Percentiles rank a stretch among this genome's conserved stretches.
Conservation (phyloP, 441 rosid species). For the Capsella rubella region DNA sequence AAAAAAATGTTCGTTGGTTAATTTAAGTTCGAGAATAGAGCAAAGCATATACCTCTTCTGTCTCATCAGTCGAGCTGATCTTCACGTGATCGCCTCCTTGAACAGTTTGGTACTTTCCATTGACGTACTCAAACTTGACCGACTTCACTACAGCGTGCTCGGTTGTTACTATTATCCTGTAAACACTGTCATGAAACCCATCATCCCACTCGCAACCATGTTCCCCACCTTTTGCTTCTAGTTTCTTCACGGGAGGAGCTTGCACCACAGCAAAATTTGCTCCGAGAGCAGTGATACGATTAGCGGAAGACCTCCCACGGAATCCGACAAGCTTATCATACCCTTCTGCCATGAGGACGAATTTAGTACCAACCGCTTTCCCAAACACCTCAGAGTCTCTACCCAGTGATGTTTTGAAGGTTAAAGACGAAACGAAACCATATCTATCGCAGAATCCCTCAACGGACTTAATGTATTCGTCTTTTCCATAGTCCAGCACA, state of each 20-base stretch:
- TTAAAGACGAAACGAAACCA: not conserved
- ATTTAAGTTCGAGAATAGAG: not conserved
- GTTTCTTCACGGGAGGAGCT: not conserved
- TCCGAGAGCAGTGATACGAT: not conserved
- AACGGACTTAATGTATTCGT: not conserved
- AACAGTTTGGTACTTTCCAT: not conserved
- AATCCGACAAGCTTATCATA: not conserved
- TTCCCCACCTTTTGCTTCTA: not conserved
- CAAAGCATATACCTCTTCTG: not conserved
- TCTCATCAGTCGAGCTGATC: not conserved
- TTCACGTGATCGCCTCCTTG: not conserved
- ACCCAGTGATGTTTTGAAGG: not conserved
- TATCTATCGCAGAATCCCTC: not conserved
- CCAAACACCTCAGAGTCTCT: not conserved
- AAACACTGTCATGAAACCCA: not conserved
- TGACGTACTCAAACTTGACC: not conserved
- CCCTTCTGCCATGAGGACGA: not conserved
- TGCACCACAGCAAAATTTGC: not conserved
- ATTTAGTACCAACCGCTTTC: not conserved
- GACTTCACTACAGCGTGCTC: not conserved
- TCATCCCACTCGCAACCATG: not conserved
- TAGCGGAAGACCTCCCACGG: not conserved
- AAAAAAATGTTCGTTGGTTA: not conserved
- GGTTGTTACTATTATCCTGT: not conserved
- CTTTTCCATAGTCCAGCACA: not conserved